These are phyloP conservation scores for Pseudopyrenochaeta lycopersici DNA, from an alignment of 2,329 filamentous ascomycete species.

Conservation along the genomic window DNA sequence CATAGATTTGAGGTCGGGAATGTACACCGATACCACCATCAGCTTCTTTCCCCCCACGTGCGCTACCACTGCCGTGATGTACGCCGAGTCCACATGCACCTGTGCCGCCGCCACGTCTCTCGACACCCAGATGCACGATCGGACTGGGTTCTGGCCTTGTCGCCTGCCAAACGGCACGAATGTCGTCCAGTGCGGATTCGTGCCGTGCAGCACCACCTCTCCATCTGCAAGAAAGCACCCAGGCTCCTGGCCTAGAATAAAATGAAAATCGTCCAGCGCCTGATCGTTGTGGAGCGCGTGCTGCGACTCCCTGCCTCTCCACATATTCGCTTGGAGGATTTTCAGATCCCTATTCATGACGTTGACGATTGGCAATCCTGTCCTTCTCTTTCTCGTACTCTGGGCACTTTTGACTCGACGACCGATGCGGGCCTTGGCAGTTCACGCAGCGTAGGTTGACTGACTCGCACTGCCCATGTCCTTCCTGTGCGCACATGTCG, in stretches of 20 bases:
- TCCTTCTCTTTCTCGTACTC: conserved; percentile 12
- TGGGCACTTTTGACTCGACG: conserved; percentile 6
- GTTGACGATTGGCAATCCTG: conserved; percentile 11
- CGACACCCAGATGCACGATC: conserved; percentile 5
- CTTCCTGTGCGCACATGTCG: conserved; percentile 11
- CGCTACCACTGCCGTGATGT: conserved; percentile 9
- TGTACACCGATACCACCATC: conserved; percentile 14
- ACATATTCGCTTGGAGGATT: conserved; percentile 17
- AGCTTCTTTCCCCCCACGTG: conserved; percentile 8
- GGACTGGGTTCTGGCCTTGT: conserved; percentile 4
- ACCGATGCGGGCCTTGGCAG: not conserved
- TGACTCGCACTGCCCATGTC: conserved; percentile 4
- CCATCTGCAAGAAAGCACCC: conserved; percentile 7
- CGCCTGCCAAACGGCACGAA: conserved; percentile 6
- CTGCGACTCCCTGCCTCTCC: conserved; percentile 13
- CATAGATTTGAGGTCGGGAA: conserved; percentile 7
- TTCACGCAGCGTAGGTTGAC: conserved; percentile 13
- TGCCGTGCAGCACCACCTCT: conserved; percentile 3
- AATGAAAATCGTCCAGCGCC: conserved; percentile 8
- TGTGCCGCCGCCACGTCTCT: conserved; percentile 10
- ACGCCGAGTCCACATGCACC: conserved; percentile 12
- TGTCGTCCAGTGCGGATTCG: conserved; percentile 7
- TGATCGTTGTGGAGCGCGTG: conserved; percentile 15
- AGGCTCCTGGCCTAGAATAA: conserved; percentile 12
- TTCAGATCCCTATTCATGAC: conserved; percentile 14